phyloP scores from a whole-genome alignment of 441 rosid species.

The Raphanus hybrid region DNA sequence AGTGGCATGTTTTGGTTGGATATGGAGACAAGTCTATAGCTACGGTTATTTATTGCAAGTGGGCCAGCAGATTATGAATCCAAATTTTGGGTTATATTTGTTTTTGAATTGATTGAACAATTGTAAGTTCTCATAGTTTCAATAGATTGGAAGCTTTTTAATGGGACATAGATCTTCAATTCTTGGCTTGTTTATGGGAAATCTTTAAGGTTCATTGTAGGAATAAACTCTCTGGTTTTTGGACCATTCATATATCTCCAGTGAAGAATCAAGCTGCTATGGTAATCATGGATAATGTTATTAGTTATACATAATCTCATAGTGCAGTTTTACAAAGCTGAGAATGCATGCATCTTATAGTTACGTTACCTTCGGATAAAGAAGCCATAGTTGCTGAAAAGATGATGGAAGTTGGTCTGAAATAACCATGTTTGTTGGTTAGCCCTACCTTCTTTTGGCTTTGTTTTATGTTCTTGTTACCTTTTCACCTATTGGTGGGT shows the following conservation, averaged over 20 bases:
- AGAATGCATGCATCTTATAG: neutral
- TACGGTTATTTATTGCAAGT: neutral
- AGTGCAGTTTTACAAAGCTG: too few relatives aligned
- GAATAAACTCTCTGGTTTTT: too few relatives aligned
- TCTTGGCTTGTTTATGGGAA: too few relatives aligned
- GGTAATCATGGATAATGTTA: too few relatives aligned
- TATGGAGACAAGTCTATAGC: neutral
- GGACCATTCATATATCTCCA: too few relatives aligned
- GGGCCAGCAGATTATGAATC: neutral
- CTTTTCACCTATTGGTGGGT: neutral
- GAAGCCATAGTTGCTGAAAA: too few relatives aligned
- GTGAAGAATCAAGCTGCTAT: too few relatives aligned
- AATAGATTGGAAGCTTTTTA: neutral
- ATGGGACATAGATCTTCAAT: neutral
- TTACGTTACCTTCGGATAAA: neutral
- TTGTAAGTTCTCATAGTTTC: neutral
- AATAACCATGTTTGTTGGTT: neutral
- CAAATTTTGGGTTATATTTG: neutral
- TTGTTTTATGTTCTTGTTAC: too few relatives aligned
- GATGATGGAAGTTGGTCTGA: too few relatives aligned
- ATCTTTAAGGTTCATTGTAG: too few relatives aligned
- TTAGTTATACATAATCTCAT: too few relatives aligned
- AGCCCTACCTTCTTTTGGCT: neutral
- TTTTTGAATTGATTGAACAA: neutral
- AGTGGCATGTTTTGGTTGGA: neutral